phyloP scores from a whole-genome alignment of 805 yeast genomes.

The Ogataea polymorpha region DNA sequence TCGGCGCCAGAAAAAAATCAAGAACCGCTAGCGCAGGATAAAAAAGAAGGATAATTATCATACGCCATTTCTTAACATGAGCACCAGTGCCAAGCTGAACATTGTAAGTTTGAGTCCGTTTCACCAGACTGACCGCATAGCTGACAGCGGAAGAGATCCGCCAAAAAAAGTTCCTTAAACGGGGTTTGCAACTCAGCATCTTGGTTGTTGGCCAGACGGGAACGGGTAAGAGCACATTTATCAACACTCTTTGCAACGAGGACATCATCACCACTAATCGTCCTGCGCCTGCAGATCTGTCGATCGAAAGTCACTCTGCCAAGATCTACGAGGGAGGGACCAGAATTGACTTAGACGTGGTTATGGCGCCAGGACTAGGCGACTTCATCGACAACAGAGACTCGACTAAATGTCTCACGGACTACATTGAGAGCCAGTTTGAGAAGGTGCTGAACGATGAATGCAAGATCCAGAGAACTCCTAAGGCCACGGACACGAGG shows the following conservation, averaged over 20 bases:
- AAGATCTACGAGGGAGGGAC: conserved; percentile 43
- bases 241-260: conserved; percentile 73
- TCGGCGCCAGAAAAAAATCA: conserved; percentile 4
- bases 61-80: conserved; percentile 9
- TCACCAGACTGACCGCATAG: conserved; percentile 11
- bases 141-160: conserved; percentile 34
- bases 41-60: conserved; percentile 3
- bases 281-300: conserved; percentile 33
- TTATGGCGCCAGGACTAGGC: conserved; percentile 71
- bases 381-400: conserved; percentile 60
- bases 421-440: conserved; percentile 76
- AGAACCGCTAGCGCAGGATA: background rate
- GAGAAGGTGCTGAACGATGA: conserved; percentile 67
- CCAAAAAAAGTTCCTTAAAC: conserved; percentile 46
- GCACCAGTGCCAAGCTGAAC: conserved; percentile 21
- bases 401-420: conserved; percentile 57
- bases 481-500: conserved; percentile 53
- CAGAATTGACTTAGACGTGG: conserved; percentile 58
- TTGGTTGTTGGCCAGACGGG: conserved; percentile 58
- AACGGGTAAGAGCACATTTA: conserved; percentile 72
- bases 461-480: conserved; percentile 53
- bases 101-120: conserved; percentile 13
- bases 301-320: conserved; percentile 33
- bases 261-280: conserved; percentile 40
- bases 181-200: conserved; percentile 47